Base-by-base conservation (phyloP, 1,139 yeast genomes). In the Kodamaea ohmeri region DNA sequence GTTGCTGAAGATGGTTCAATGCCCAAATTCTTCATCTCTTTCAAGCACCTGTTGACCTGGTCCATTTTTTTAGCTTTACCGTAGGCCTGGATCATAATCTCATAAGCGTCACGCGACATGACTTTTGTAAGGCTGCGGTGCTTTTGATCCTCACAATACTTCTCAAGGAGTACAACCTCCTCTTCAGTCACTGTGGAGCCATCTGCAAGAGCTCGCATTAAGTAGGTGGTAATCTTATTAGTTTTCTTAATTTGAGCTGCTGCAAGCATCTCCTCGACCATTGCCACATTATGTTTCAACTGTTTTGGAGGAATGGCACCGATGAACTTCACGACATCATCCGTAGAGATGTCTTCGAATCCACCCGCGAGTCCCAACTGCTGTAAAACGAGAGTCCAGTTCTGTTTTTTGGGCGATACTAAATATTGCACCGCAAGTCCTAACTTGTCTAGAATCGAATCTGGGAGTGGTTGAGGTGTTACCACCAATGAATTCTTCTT, bases 371-470 rank as follows among this genome's bases (percentile, higher is more conserved):
- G 45, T n/a, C 53, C 49, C 15, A 83, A 53, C 34, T 71, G 74
- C 3, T 64, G 55, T 4, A 83, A 53, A 3, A 82, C 73, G 24
- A 72, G 58, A 13, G 63, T 59, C 89, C 90, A 83, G 50, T 80
- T 67, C 42, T 73, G 78, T 32, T 64, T 56, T 4, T 63, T 58
- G 31, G 67, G 65, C 27, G 72, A 64, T 2, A 76, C 67, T 32
- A 80, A 63, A 45, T 62, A 65, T 18, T 68, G 65, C 2, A 77
- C 58, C 0, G 80, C 60, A 26, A 74, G 67, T 0, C 79, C 78
- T 4, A 83, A 58, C 32, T 67, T 62, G 1, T 65, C 61, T 13
- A 62, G 49, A 5, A 83, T 60, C 0, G 63, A 44, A 0, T 47
- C 46, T 0, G 88, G 86, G 1, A 82, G 46, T 2, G 48, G 40